Evolutionary conservation across 352 stramenopile genomes (phyloP).

Genomic region (Pythium sukuiense): DNA sequence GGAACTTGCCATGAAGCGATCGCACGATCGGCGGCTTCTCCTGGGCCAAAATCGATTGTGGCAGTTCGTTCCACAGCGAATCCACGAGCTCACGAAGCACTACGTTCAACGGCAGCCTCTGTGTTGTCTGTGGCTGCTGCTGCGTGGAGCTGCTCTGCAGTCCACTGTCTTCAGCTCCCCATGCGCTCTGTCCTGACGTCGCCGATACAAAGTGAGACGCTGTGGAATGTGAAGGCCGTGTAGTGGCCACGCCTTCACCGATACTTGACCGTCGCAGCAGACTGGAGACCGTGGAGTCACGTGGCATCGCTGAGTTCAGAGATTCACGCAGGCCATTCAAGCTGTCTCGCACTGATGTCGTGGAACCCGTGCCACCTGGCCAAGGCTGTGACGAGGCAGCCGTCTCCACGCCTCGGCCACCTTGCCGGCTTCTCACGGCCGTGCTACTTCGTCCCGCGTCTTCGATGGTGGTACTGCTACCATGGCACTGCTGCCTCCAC

Average conservation of each 20-base stretch:
- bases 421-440: background rate
- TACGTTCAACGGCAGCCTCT: background rate
- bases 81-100: conserved; percentile 15
- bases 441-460: background rate
- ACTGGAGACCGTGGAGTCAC: conserved; percentile 15
- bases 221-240: background rate
- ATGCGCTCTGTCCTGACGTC: background rate
- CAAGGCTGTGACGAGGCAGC: background rate
- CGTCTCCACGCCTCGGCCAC: background rate
- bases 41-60: conserved; percentile 17
- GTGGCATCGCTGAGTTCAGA: background rate
- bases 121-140: background rate
- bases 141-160: background rate
- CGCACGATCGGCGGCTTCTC: conserved; percentile 22
- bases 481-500: conserved; percentile 30
- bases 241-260: background rate
- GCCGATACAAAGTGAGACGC: conserved; percentile 8
- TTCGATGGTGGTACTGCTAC: background rate
- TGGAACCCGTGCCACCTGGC: background rate
- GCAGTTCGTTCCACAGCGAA: conserved; percentile 22
- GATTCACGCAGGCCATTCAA: background rate
- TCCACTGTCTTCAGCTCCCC: too few relatives aligned
- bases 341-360: conserved; percentile 12
- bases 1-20: conserved; percentile 16
- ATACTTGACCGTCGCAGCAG: conserved; percentile 16